These are phyloP conservation scores for Colletotrichum orbiculare DNA, from an alignment of 2,329 filamentous ascomycete species.

Conservation along the genomic window DNA sequence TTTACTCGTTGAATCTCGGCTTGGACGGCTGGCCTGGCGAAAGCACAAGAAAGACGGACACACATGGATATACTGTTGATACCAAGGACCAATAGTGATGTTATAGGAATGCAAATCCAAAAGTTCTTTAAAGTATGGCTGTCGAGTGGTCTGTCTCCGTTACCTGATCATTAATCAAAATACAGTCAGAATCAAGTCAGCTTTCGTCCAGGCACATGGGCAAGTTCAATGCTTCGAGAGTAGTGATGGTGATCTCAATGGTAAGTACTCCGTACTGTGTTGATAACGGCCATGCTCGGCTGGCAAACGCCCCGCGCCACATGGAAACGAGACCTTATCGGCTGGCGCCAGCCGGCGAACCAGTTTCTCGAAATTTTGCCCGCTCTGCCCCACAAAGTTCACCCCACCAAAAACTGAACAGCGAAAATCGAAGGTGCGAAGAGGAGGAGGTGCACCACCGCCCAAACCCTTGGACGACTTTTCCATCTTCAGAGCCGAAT, in stretches of 20 bases:
- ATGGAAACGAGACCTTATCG: conserved; percentile 25
- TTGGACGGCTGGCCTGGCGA: conserved; percentile 5
- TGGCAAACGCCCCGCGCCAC: conserved; percentile 26
- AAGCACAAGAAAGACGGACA: conserved; percentile 1
- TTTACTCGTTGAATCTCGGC: not conserved
- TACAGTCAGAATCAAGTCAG: too few species aligned
- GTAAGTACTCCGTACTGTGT: not conserved
- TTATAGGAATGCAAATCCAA: not conserved
- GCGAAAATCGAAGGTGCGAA: conserved; percentile 37
- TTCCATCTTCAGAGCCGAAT: conserved; percentile 32
- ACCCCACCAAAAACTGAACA: conserved; percentile 39
- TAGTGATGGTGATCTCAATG: not conserved
- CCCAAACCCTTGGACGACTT: conserved; percentile 37
- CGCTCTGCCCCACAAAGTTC: conserved; percentile 39
- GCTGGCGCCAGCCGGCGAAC: conserved; percentile 22
- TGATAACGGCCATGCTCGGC: not conserved
- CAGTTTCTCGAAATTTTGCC: conserved; percentile 36
- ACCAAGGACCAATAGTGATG: conserved; percentile 22
- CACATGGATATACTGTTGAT: conserved; percentile 25
- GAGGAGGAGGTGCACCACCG: conserved; percentile 24
- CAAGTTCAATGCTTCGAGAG: not conserved
- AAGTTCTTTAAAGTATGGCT: not conserved
- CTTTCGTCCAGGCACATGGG: too few species aligned
- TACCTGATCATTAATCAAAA: too few species aligned
- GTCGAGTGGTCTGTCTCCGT: too few species aligned